Evolutionary conservation across 2,329 filamentous ascomycete genomes (phyloP).

Genomic region (Epichloe amarillans): DNA sequence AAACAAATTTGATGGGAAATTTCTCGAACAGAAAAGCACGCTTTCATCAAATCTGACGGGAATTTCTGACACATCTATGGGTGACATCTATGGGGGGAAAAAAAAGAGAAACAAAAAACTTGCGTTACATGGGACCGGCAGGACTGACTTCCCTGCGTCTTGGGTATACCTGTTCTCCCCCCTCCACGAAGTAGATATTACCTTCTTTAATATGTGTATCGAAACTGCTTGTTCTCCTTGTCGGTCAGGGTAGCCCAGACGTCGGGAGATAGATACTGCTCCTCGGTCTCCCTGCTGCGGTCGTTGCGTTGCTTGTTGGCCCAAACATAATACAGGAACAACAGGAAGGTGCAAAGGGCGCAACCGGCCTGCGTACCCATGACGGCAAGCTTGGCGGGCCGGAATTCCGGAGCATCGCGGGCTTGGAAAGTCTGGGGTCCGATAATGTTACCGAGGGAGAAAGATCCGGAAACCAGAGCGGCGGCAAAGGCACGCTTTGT

Average conservation of each 20-base stretch:
- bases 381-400: constrained; percentile 40
- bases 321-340: constrained; percentile 38
- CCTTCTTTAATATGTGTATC: constrained; percentile 31
- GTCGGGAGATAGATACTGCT: constrained; percentile 26
- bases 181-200: neutral
- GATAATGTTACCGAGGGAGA: constrained; percentile 42
- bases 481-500: constrained; percentile 39
- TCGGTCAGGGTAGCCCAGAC: constrained; percentile 40
- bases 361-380: constrained; percentile 35
- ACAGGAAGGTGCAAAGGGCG: constrained; percentile 25
- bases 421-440: constrained; percentile 42
- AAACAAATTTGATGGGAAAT: neutral
- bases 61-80: neutral
- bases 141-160: neutral
- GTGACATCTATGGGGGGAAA: neutral
- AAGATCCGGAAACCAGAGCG: constrained; percentile 34
- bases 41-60: neutral
- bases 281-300: constrained; percentile 22
- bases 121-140: neutral
- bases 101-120: neutral
- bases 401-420: constrained; percentile 36
- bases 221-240: constrained; percentile 42
- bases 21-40: neutral
- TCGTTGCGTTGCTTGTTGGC: constrained; percentile 28
- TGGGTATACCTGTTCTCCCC: neutral